Conservation (phyloP, 2,329 filamentous ascomycete species). For the Alternaria triticimaculans region DNA sequence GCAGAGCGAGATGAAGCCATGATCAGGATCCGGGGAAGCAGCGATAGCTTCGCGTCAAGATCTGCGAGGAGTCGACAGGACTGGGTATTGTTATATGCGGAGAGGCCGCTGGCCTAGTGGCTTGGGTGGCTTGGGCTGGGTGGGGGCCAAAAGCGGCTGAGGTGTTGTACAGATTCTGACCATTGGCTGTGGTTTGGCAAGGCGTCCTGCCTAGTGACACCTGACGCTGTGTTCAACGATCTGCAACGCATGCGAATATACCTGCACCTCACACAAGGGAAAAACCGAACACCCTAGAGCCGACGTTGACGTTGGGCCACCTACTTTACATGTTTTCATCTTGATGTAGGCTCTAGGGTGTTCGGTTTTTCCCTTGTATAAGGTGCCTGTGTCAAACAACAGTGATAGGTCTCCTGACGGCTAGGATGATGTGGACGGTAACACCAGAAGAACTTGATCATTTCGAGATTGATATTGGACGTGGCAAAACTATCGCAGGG, state of each 20-base stretch:
- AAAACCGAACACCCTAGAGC: no score
- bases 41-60: not conserved
- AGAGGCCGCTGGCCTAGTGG: not conserved
- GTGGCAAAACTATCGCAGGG: slow-evolving; percentile 3
- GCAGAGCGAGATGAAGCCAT: not conserved
- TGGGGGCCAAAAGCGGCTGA: not conserved
- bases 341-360: no score
- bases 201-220: not conserved
- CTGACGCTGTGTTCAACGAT: not conserved
- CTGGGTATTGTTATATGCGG: not conserved
- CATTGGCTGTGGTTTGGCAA: not conserved
- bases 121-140: not conserved
- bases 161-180: not conserved
- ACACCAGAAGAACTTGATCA: not conserved
- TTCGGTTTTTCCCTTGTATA: no score
- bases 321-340: no score
- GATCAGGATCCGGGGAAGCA: not conserved
- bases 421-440: not conserved
- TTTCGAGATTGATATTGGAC: not conserved
- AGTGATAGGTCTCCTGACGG: not conserved
- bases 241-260: not conserved
- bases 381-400: not conserved
- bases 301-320: no score
- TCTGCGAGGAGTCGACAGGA: not conserved
- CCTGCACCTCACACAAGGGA: not conserved